Evolutionary conservation across 164 flowering plant genomes (phyloP).

Genomic region (Euptelea pleiosperma): DNA sequence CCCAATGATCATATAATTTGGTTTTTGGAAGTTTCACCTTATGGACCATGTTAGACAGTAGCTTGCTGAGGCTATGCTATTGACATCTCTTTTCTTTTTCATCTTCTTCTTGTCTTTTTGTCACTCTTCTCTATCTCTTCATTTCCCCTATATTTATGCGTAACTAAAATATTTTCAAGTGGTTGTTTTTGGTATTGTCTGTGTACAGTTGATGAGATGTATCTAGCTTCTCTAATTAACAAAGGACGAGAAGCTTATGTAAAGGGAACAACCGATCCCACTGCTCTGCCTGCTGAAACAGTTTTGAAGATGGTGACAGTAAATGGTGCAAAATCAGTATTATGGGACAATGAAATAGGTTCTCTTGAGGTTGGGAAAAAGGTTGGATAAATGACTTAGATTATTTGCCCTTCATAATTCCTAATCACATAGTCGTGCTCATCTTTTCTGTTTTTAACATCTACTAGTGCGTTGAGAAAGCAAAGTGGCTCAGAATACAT

Average conservation of each 20-base stretch:
- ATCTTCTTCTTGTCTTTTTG: neutral
- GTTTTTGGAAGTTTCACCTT: no score
- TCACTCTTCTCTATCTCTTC: neutral
- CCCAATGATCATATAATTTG: no score
- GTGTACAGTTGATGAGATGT: constrained; percentile 88
- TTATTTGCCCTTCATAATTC: neutral
- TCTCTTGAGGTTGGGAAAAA: constrained; percentile 85
- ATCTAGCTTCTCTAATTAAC: constrained; percentile 83
- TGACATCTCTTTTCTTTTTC: neutral
- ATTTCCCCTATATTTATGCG: neutral
- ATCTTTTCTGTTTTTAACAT: neutral
- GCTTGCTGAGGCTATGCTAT: no score
- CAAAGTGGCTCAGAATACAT: no score
- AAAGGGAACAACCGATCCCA: constrained; percentile 78
- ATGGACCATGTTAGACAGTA: no score
- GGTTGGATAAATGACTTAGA: constrained; percentile 33
- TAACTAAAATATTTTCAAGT: no score
- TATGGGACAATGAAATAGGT: constrained; percentile 89
- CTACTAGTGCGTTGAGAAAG: no score
- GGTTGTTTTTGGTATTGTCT: constrained; percentile 1
- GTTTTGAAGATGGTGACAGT: constrained; percentile 75
- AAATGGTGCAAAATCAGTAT: constrained; percentile 80
- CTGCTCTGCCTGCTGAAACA: constrained; percentile 73
- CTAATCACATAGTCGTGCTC: neutral
- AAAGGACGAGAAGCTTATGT: constrained; percentile 75